Base-by-base conservation (phyloP, 371 early-diverging fungal genomes). In the Rhizomucor pusillus region DNA sequence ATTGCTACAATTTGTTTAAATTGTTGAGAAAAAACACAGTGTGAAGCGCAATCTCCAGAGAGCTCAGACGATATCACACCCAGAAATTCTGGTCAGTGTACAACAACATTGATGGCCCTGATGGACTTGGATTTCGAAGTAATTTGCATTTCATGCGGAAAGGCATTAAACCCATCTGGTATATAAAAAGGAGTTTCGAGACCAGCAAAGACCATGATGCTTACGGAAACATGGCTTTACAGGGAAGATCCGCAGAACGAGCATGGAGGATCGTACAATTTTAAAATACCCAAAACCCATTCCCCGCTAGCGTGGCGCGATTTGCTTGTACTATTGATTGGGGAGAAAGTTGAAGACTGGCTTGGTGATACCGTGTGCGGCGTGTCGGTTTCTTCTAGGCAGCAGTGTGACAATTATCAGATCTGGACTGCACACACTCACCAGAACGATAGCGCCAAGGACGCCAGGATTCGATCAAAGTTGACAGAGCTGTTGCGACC, bases 181-280 rank as follows among this genome's bases (percentile, higher is more conserved):
- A 62, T 45, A 44, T 43, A 7, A 16, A 19, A 43, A 18, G 23
- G 10, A 18, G 12, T 19, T 45, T 23, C 9, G 9, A 14, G 37
- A 9, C 37, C 37, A 11, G 14, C n/a, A n/a, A n/a, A n/a, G n/a
- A n/a, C n/a, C n/a, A n/a, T n/a, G n/a, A n/a, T 37, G 9, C 22
- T 20, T 49, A 33, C 40, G 12, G 22, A 4, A 40, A 36, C 5
- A 33, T 10, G 37, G 36, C 16, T 18, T 14, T 9, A 37, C 47
- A 71, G 71, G 72, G 92, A 91, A 67, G 92, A 91, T 68, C 80
- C 81, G 39, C 69, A 63, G 49, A 91, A 91, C 69, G 82, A 82
- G 57, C 74, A 86, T 52, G 92, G 92, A 49, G 92, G 92, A 9
- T 81, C 88, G 16, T 84, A 83, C 65, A 81, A 85, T 47, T 76